phyloP scores from a whole-genome alignment of 106 monocot genomes.

The Allium fistulosum region DNA sequence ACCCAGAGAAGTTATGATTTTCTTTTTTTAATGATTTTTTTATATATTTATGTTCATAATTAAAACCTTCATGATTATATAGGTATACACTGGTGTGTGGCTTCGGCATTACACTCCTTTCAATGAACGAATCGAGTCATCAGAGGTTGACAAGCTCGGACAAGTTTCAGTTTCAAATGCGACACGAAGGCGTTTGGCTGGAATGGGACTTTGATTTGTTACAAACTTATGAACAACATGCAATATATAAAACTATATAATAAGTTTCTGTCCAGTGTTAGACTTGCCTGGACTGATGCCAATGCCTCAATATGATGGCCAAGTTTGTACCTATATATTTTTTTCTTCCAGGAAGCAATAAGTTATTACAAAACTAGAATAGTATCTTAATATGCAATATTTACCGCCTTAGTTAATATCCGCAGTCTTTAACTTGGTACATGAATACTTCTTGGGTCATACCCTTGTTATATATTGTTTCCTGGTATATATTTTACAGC shows the following conservation, averaged over 20 bases:
- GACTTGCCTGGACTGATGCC: no score
- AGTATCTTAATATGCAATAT: background rate
- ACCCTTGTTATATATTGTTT: no score
- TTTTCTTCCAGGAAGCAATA: background rate
- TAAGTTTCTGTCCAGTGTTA: no score
- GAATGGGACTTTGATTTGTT: slow-evolving; percentile 34
- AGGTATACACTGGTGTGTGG: slow-evolving; percentile 95
- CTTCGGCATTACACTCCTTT: slow-evolving; percentile 65
- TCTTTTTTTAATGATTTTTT: background rate
- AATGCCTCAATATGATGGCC: no score
- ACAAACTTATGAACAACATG: background rate
- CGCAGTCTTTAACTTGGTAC: no score
- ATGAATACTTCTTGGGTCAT: no score
- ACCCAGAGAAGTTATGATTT: background rate
- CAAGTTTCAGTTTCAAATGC: slow-evolving; percentile 87
- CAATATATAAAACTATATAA: background rate
- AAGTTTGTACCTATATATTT: no score
- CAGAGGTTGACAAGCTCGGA: slow-evolving; percentile 45
- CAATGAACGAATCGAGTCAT: slow-evolving; percentile 30
- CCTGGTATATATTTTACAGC: no score
- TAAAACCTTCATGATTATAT: slow-evolving; percentile 3
- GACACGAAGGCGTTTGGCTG: slow-evolving; percentile 59
- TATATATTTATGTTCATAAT: background rate
- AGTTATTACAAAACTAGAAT: background rate
- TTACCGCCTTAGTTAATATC: background rate